These are phyloP conservation scores for Yamadazyma takamatsuzukensis DNA, from an alignment of 805 yeast genomes.

Conservation along the genomic window DNA sequence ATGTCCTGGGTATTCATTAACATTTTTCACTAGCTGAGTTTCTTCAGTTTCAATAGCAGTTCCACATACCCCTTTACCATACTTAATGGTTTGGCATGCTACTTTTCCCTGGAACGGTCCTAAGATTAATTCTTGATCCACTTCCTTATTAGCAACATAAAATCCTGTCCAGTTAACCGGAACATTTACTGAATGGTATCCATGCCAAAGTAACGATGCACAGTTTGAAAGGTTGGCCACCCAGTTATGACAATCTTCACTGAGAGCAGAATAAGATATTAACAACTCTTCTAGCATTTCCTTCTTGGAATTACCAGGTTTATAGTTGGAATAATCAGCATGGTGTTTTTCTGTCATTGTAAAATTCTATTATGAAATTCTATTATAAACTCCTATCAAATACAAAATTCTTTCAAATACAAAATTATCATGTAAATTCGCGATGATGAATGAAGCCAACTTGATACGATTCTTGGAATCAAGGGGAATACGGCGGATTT, in stretches of 20 bases:
- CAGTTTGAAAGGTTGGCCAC: constrained; percentile 86
- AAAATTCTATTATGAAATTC: no score
- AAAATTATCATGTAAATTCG: constrained; percentile 8
- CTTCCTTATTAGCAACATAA: constrained; percentile 51
- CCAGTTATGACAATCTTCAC: constrained; percentile 70
- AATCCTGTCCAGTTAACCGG: constrained; percentile 93
- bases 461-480: constrained; percentile 10
- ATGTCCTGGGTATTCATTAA: constrained; percentile 80
- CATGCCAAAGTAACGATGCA: constrained; percentile 84
- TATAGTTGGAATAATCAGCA: constrained; percentile 69
- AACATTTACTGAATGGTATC: constrained; percentile 57
- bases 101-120: constrained; percentile 98
- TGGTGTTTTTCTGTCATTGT: constrained; percentile 39
- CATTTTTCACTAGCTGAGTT: constrained; percentile 79
- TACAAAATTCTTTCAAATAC: no score
- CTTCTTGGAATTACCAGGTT: constrained; percentile 29
- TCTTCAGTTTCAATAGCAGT: constrained; percentile 55
- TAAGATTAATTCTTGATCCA: constrained; percentile 49
- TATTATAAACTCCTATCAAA: no score
- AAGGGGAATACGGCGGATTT: constrained; percentile 8
- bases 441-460: not conserved
- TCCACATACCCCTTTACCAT: constrained; percentile 93
- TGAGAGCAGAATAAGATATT: constrained; percentile 61
- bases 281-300: constrained; percentile 59
- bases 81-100: constrained; percentile 79